Percentiles rank a stretch among this genome's conserved stretches.
Evolutionary conservation across 169 alveolate species (phyloP).

Genomic region (Blepharisma undulans): DNA sequence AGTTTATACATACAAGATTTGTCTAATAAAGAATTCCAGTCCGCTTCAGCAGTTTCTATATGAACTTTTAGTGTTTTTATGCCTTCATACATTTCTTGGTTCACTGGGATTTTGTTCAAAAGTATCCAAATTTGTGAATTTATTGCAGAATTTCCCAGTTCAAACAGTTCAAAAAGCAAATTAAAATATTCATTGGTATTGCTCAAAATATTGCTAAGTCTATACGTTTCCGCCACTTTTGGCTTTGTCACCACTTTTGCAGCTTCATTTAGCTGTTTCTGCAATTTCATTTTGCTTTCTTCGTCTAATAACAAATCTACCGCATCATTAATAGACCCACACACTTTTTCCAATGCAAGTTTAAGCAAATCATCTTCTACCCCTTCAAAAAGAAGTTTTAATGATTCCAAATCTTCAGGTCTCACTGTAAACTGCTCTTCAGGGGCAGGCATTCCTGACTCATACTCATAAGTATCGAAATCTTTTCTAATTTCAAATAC

Average conservation of each 20-base stretch:
- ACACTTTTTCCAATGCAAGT: not conserved
- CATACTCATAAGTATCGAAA: not conserved
- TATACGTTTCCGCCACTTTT: not conserved
- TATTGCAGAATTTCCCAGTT: constrained; percentile 55
- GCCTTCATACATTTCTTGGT: constrained; percentile 54
- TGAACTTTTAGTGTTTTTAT: constrained; percentile 26
- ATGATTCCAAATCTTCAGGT: not conserved
- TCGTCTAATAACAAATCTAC: not conserved
- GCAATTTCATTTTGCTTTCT: not conserved
- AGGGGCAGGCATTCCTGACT: not conserved
- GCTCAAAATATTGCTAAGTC: not conserved
- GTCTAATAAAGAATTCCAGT: constrained; percentile 39
- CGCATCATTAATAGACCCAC: not conserved
- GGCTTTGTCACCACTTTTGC: not conserved
- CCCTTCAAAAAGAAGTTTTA: not conserved
- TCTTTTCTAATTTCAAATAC: not conserved
- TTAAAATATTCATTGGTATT: constrained; percentile 58
- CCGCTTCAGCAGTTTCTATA: not conserved
- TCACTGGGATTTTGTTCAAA: constrained; percentile 68
- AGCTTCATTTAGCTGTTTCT: not conserved
- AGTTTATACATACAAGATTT: constrained; percentile 13
- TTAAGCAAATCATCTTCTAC: not conserved
- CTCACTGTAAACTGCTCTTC: not conserved
- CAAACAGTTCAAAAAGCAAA: constrained; percentile 57
- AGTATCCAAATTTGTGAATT: constrained; percentile 64